Conservation (phyloP, 371 early-diverging fungal genomes). For the Rhizopus sp. region DNA sequence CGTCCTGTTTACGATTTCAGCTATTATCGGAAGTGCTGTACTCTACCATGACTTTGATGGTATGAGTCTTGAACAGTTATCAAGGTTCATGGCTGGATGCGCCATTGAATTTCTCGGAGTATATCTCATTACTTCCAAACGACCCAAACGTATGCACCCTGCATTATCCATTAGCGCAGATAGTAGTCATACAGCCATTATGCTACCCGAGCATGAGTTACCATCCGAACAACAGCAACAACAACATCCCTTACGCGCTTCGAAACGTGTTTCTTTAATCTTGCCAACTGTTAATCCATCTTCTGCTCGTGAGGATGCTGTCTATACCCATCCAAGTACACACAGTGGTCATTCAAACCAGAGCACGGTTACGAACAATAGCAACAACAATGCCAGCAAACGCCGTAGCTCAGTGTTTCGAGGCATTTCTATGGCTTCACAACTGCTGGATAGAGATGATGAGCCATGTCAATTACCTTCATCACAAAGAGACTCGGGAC, state of each 20-base stretch:
- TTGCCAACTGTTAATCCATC: neutral
- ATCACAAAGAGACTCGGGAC: slow-evolving; percentile 26
- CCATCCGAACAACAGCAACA: slow-evolving; percentile 10
- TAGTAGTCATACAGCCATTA: slow-evolving; percentile 18
- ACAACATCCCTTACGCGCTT: neutral
- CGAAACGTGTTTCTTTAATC: neutral
- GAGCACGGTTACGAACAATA: neutral
- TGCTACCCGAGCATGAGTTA: slow-evolving; percentile 7
- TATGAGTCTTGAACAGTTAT: slow-evolving; percentile 53
- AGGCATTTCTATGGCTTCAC: slow-evolving; percentile 51
- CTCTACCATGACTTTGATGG: slow-evolving; percentile 73
- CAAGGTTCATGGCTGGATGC: slow-evolving; percentile 60
- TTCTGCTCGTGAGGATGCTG: neutral
- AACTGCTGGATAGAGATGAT: slow-evolving; percentile 44
- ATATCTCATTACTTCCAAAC: slow-evolving; percentile 67
- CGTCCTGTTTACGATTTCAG: slow-evolving; percentile 77
- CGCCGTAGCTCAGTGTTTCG: slow-evolving; percentile 48
- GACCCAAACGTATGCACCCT: slow-evolving; percentile 25
- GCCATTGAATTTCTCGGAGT: slow-evolving; percentile 73
- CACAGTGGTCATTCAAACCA: neutral
- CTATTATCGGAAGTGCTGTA: slow-evolving; percentile 73
- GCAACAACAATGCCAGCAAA: slow-evolving; percentile 9
- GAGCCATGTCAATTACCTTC: slow-evolving; percentile 31
- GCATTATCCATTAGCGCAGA: slow-evolving; percentile 28
- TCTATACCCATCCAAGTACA: neutral